Percentiles rank a stretch among this genome's conserved stretches.
Evolutionary conservation across 2,329 filamentous ascomycete genomes (phyloP).

Genomic region (Colletotrichum chrysophilum): DNA sequence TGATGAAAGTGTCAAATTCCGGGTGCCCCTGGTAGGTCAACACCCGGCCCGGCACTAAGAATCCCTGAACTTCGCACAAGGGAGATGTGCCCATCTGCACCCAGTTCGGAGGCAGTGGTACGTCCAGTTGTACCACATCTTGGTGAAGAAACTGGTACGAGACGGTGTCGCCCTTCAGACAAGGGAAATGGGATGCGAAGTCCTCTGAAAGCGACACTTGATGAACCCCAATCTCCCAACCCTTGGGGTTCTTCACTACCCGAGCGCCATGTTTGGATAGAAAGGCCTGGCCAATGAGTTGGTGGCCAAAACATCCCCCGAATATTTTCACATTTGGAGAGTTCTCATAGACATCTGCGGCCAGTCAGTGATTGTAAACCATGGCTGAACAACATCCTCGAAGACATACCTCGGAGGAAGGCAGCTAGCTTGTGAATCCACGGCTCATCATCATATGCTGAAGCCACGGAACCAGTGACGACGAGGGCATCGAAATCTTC

Average conservation of each 20-base stretch:
- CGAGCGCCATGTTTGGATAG: slow-evolving; percentile 31
- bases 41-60: slow-evolving; percentile 40
- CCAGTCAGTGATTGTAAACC: background rate
- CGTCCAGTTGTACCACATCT: slow-evolving; percentile 29
- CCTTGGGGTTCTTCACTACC: slow-evolving; percentile 30
- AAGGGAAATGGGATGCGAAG: slow-evolving; percentile 23
- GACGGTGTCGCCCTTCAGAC: slow-evolving; percentile 11
- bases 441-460: slow-evolving; percentile 32
- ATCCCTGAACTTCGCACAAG: slow-evolving; percentile 41
- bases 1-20: slow-evolving; percentile 47
- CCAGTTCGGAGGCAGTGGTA: slow-evolving; percentile 19
- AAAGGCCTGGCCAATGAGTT: slow-evolving; percentile 42
- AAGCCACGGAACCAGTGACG: slow-evolving; percentile 40
- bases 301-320: slow-evolving; percentile 49
- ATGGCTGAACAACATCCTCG: background rate
- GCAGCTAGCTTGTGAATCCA: slow-evolving; percentile 26
- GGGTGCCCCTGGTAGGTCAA: slow-evolving; percentile 48
- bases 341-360: slow-evolving; percentile 28
- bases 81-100: slow-evolving; percentile 26
- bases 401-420: slow-evolving; percentile 20
- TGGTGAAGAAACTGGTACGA: slow-evolving; percentile 43
- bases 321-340: slow-evolving; percentile 39
- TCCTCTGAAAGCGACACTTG: slow-evolving; percentile 26
- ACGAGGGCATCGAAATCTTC: slow-evolving; percentile 39
- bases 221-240: slow-evolving; percentile 36